Percentiles rank a stretch among this genome's conserved stretches.
Evolutionary conservation across 306 rosid genomes (phyloP).

Genomic region (Hippophae tibetana): DNA sequence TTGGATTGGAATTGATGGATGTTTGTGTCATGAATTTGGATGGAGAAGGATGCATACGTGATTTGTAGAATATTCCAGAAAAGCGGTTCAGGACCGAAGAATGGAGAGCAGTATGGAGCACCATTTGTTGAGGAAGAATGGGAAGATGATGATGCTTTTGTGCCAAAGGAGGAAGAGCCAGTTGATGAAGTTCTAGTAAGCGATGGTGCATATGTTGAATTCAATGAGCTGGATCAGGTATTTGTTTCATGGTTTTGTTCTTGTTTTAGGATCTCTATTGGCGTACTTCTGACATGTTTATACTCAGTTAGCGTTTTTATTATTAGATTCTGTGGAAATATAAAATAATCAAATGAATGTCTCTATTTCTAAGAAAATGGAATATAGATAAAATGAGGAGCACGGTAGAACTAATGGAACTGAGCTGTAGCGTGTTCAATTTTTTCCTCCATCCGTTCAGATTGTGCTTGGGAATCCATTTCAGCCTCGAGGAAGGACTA

Average conservation of each 20-base stretch:
- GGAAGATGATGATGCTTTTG: constrained; percentile 42
- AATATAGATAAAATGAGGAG: too few species aligned
- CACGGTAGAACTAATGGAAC: too few species aligned
- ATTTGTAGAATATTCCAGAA: constrained; percentile 88
- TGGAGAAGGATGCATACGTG: constrained; percentile 74
- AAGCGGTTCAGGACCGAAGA: constrained; percentile 90
- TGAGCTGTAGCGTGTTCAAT: too few species aligned
- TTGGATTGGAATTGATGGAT: constrained; percentile 18
- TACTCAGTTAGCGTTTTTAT: too few species aligned
- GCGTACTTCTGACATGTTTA: too few species aligned
- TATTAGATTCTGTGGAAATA: too few species aligned
- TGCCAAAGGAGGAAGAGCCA: constrained; percentile 20
- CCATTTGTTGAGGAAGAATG: constrained; percentile 83
- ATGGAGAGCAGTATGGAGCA: constrained; percentile 94
- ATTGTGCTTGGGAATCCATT: too few species aligned
- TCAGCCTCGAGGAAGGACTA: too few species aligned
- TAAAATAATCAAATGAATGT: too few species aligned
- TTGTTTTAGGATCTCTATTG: background rate
- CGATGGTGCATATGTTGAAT: constrained; percentile 24
- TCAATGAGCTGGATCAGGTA: constrained; percentile 52
- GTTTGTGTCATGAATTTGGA: constrained; percentile 15
- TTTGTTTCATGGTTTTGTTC: constrained; percentile 6
- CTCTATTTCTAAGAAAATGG: too few species aligned
- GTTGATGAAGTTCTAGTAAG: constrained; percentile 9
- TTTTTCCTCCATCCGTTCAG: too few species aligned